phyloP scores from a whole-genome alignment of 352 stramenopile genomes.

The Pythium diclinum region DNA sequence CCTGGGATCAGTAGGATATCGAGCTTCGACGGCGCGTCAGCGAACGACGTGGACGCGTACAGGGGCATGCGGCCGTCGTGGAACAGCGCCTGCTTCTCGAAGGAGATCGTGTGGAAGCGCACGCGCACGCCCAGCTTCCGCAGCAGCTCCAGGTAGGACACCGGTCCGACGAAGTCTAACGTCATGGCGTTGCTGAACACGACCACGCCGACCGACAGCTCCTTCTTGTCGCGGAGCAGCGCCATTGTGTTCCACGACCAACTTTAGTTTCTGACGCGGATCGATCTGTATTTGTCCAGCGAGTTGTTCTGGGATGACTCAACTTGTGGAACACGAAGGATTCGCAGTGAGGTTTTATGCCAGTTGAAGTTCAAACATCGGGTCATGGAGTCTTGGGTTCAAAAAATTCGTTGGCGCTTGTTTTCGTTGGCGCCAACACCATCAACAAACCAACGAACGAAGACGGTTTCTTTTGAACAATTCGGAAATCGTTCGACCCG shows the following conservation, averaged over 20 bases:
- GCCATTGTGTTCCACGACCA: not conserved
- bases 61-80: constrained; percentile 36
- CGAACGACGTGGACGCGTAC: constrained; percentile 33
- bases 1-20: constrained; percentile 47
- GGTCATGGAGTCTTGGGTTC: not conserved
- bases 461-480: not conserved
- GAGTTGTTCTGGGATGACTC: not conserved
- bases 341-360: not conserved
- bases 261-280: not conserved
- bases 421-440: not conserved
- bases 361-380: not conserved
- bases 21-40: constrained; percentile 19
- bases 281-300: not conserved
- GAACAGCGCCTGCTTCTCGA: constrained; percentile 28
- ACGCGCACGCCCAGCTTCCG: constrained; percentile 34
- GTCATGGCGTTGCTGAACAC: constrained; percentile 53
- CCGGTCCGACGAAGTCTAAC: constrained; percentile 53
- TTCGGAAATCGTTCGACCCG: constrained; percentile 4
- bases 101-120: constrained; percentile 45
- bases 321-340: not conserved
- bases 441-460: not conserved
- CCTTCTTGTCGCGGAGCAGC: not conserved
- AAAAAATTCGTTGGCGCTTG: not conserved
- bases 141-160: constrained; percentile 54
- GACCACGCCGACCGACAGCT: constrained; percentile 47